Evolutionary conservation across 805 yeast species (phyloP).

Genomic region (Ogataea ramenticola): DNA sequence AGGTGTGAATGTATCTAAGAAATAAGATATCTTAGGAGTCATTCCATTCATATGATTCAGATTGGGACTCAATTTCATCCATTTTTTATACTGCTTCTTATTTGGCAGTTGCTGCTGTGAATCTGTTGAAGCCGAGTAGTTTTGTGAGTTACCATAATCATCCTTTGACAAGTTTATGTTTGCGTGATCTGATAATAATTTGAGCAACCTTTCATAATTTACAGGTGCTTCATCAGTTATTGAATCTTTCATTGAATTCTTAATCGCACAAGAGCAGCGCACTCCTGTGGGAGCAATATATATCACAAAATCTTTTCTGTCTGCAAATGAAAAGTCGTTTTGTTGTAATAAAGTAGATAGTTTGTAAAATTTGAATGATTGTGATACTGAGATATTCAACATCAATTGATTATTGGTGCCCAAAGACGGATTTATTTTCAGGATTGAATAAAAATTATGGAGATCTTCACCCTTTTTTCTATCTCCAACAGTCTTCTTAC

Average conservation of each 20-base stretch:
- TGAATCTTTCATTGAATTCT: constrained; percentile 27
- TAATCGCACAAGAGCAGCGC: constrained; percentile 33
- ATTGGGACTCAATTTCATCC: constrained; percentile 68
- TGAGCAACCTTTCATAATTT: constrained; percentile 29
- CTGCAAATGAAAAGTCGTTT: constrained; percentile 11
- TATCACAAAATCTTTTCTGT: constrained; percentile 29
- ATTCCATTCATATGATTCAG: constrained; percentile 60
- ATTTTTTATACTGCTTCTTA: constrained; percentile 21
- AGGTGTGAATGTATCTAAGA: constrained; percentile 26
- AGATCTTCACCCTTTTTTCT: no score
- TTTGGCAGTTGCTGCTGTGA: background rate
- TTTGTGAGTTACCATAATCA: constrained; percentile 15
- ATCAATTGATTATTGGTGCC: constrained; percentile 39
- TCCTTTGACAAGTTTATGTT: constrained; percentile 13
- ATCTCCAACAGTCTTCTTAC: no score
- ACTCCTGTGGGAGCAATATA: constrained; percentile 53
- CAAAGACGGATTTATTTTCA: constrained; percentile 42
- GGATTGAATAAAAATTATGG: constrained; percentile 21
- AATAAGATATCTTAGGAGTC: constrained; percentile 55
- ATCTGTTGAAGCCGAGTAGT: background rate
- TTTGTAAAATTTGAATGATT: constrained; percentile 12
- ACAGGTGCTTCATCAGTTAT: constrained; percentile 32
- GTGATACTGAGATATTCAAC: constrained; percentile 22
- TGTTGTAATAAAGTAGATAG: constrained; percentile 9
- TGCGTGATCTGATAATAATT: constrained; percentile 30